A percentile compares a stretch with the other conserved stretches of the same genome.
phyloP scores from a whole-genome alignment of 352 stramenopile species.

The Globisporangium splendens region DNA sequence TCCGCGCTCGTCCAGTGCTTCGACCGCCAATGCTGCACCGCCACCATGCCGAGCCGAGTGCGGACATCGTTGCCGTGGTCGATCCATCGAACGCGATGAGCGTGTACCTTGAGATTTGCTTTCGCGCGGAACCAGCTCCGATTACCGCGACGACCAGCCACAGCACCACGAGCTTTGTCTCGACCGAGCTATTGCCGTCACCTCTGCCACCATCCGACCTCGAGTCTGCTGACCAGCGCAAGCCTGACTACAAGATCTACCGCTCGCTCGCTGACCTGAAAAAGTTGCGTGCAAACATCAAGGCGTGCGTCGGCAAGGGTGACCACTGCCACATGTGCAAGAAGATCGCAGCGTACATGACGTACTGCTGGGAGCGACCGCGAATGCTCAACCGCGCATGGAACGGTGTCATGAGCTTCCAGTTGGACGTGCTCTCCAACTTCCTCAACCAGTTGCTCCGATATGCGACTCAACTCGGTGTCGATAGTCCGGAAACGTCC shows the following conservation, averaged over 20 bases:
- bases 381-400: conserved; percentile 13
- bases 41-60: conserved; percentile 3
- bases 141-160: not conserved
- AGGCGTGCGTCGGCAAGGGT: conserved; percentile 8
- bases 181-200: not conserved
- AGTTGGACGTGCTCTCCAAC: conserved; percentile 10
- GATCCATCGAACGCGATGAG: conserved; percentile 5
- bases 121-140: not conserved
- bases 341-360: conserved; percentile 10
- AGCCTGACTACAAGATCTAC: conserved; percentile 8
- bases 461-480: conserved; percentile 7
- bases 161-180: conserved; percentile 4
- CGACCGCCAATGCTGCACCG: conserved; percentile 1
- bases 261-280: conserved; percentile 9
- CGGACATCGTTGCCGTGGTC: conserved; percentile 8
- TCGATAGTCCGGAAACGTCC: not conserved
- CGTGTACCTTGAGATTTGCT: conserved; percentile 6
- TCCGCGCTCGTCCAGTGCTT: not conserved
- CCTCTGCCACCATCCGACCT: not conserved
- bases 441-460: conserved; percentile 14
- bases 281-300: conserved; percentile 7
- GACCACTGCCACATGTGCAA: conserved; percentile 11
- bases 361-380: conserved; percentile 10
- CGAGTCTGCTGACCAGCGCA: conserved; percentile 1
- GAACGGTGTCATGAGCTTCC: conserved; percentile 12